Percentiles rank a stretch among this genome's conserved stretches.
phyloP scores from a whole-genome alignment of 1,284 basidiomycete genomes.

The Coriolopsis trogii region DNA sequence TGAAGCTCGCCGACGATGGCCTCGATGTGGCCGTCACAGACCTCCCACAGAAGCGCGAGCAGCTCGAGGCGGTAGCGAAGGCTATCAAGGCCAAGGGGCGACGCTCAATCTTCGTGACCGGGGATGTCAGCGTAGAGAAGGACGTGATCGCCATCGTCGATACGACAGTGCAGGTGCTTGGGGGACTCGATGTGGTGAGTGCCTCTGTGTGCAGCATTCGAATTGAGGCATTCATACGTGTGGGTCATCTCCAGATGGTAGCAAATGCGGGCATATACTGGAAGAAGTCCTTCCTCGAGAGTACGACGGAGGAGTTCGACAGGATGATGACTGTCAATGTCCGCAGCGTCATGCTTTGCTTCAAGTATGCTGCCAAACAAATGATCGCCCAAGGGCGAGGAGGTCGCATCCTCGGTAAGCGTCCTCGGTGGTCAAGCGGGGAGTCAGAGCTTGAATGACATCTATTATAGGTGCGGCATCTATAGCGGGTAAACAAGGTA shows the following conservation, averaged over 20 bases:
- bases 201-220: too few relatives aligned
- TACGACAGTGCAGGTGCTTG: slow-evolving; percentile 28
- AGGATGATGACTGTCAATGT: slow-evolving; percentile 30
- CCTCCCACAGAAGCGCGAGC: slow-evolving; percentile 30
- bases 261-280: slow-evolving; percentile 31
- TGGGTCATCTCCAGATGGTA: slow-evolving; percentile 27
- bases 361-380: slow-evolving; percentile 33
- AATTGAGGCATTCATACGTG: background rate
- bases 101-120: slow-evolving; percentile 31
- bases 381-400: slow-evolving; percentile 35
- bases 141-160: slow-evolving; percentile 41
- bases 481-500: slow-evolving; percentile 26
- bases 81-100: slow-evolving; percentile 36
- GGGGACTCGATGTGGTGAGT: slow-evolving; percentile 31
- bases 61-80: slow-evolving; percentile 34
- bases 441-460: background rate
- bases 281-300: slow-evolving; percentile 20
- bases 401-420: slow-evolving; percentile 34
- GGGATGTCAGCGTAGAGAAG: slow-evolving; percentile 40
- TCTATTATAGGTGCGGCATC: slow-evolving; percentile 23
- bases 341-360: slow-evolving; percentile 34
- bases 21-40: slow-evolving; percentile 44
- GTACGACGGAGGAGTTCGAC: slow-evolving; percentile 24
- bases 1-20: slow-evolving; percentile 45
- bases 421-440: background rate